Evolutionary conservation across 169 alveolate genomes (phyloP), one percentile per base, ranked within the genome.

Genomic region (Cryptosporidium canis): DNA sequence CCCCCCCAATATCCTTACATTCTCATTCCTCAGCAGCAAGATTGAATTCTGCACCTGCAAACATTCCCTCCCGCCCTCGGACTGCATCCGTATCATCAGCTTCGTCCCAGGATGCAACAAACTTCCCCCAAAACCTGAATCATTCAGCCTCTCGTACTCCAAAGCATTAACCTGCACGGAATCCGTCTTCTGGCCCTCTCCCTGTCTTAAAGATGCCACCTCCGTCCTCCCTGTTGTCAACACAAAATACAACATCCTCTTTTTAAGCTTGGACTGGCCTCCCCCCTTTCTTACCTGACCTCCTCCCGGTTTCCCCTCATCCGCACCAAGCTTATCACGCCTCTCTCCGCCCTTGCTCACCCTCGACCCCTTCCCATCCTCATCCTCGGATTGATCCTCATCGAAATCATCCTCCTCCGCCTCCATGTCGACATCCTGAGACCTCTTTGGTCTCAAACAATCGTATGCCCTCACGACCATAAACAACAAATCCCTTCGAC

Each of bases 81-180:
- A 27, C 16, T 21, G n/a, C 6, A 48, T 45, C 33, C 48, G n/a
- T n/a, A 77, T 41, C 44, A 77, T 3, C 16, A 77, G 39, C 63
- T 77, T 77, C 2, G 85, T 77, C 31, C 85, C 85, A 21, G 85
- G 85, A 31, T 31, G 29, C 27, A 77, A 16, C 24, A 29, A 33
- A 8, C 58, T 33, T 18, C 43, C 56, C 3, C 7, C 21, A 35
- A 16, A 12, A 61, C 5, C 16, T 9, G 39, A n/a, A 21, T 18
- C 3, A 37, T 77, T 58, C 8, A 77, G 3, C 37, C 45, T 77
- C 47, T 77, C 85, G 41, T 77, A 77, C 43, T 77, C 85, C 39
- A 77, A 39, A 56, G 72, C 68, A 41, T 58, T 77, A 55, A 77
- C 6, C 2, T 56, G 55, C 7, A 56, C 45, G 8, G 35, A 18